Evolutionary conservation across 2,329 filamentous ascomycete species (phyloP).

Genomic region (Hymenoscyphus linearis): DNA sequence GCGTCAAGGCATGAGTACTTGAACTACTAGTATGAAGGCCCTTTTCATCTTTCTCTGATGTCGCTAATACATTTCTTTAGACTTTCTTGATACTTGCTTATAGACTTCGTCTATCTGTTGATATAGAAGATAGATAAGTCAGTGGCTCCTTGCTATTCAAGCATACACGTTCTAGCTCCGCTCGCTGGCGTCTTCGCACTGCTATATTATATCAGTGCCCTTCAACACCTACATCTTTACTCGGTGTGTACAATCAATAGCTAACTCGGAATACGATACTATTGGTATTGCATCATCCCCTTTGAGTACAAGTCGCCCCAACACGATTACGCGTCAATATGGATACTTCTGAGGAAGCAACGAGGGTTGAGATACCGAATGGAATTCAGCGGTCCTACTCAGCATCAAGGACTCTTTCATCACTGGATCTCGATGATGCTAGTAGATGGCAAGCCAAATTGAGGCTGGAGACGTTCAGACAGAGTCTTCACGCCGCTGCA

Average conservation of each 20-base stretch:
- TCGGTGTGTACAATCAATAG: no score
- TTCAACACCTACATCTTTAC: no score
- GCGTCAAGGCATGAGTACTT: background rate
- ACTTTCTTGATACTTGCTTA: background rate
- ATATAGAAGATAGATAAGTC: no score
- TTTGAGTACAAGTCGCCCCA: no score
- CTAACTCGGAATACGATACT: no score
- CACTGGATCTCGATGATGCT: slow-evolving; percentile 12
- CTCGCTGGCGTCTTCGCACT: no score
- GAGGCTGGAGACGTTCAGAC: slow-evolving; percentile 19
- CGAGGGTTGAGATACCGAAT: slow-evolving; percentile 9
- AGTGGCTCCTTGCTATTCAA: no score
- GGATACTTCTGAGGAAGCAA: background rate
- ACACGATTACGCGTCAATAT: slow-evolving; percentile 6
- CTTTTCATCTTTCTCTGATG: background rate
- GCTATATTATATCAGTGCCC: background rate
- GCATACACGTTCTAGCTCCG: no score
- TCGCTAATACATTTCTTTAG: background rate
- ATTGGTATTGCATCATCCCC: no score
- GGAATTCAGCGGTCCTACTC: background rate
- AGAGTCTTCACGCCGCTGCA: slow-evolving; percentile 19
- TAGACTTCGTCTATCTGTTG: background rate
- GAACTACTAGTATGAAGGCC: background rate
- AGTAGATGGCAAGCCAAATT: slow-evolving; percentile 19
- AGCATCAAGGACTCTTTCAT: background rate